Conservation (phyloP, 306 rosid species). For the Inga laurina region DNA sequence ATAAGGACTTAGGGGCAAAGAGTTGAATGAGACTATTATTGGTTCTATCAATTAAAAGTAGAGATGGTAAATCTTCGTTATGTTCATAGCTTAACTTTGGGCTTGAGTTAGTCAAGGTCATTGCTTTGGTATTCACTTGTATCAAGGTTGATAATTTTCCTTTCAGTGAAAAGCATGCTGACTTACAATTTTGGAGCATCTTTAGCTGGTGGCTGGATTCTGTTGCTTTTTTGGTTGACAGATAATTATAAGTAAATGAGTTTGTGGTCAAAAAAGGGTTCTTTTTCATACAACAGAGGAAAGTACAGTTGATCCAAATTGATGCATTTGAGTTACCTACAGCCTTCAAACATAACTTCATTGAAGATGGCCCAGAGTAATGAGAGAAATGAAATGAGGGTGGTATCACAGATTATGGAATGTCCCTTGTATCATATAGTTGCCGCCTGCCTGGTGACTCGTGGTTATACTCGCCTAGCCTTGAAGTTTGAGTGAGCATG, state of each 20-base stretch:
- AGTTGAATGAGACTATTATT: background rate
- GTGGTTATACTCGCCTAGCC: conserved; percentile 33
- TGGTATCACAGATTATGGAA: conserved; percentile 26
- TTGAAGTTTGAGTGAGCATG: conserved; percentile 35
- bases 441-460: conserved; percentile 40
- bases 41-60: background rate
- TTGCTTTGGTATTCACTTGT: conserved; percentile 25
- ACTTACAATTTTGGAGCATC: conserved; percentile 51
- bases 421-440: conserved; percentile 26
- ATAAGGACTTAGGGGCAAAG: background rate
- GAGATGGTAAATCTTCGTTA: conserved; percentile 1
- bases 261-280: conserved; percentile 35
- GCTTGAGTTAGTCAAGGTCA: conserved; percentile 16
- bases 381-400: conserved; percentile 27
- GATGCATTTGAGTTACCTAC: conserved; percentile 44
- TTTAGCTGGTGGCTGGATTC: conserved; percentile 50
- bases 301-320: conserved; percentile 27
- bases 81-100: conserved; percentile 3
- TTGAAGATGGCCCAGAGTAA: conserved; percentile 37
- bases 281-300: conserved; percentile 37
- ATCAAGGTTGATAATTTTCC: conserved; percentile 41
- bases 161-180: conserved; percentile 55
- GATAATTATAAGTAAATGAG: conserved; percentile 47
- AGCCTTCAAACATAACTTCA: conserved; percentile 36
- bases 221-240: conserved; percentile 52